Conservation (phyloP, 192 early-diverging fungal species). For the Bifiguratus adelaidae region DNA sequence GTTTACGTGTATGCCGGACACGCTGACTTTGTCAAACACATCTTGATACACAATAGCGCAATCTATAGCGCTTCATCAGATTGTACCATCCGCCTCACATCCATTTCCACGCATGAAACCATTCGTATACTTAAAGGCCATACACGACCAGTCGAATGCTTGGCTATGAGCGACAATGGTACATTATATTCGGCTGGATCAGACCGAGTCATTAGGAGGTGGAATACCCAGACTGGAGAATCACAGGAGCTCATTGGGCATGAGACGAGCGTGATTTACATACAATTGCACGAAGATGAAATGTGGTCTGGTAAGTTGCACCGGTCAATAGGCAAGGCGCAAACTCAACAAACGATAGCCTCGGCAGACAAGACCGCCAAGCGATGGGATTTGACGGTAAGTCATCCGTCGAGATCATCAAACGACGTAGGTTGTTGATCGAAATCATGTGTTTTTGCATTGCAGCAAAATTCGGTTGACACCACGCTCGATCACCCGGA, state of each 20-base stretch:
- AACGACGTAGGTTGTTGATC: conserved; percentile 6
- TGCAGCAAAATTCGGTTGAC: conserved; percentile 60
- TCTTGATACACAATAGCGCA: conserved; percentile 28
- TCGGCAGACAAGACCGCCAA: conserved; percentile 88
- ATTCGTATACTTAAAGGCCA: conserved; percentile 37
- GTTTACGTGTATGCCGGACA: conserved; percentile 65
- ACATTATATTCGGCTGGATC: conserved; percentile 50
- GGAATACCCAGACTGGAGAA: conserved; percentile 38
- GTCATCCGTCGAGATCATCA: background rate
- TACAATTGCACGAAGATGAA: conserved; percentile 48
- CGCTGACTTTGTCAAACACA: conserved; percentile 83
- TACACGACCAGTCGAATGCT: conserved; percentile 37
- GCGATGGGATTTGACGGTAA: conserved; percentile 77
- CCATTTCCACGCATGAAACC: conserved; percentile 40
- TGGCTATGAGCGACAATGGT: conserved; percentile 31
- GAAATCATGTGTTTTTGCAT: background rate
- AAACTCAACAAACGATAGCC: conserved; percentile 21
- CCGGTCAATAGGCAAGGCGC: background rate
- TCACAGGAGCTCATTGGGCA: conserved; percentile 52
- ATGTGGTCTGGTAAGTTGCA: conserved; percentile 62
- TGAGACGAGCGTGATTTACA: conserved; percentile 64
- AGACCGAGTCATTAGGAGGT: conserved; percentile 54
- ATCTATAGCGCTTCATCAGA: conserved; percentile 80
- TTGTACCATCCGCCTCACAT: conserved; percentile 67
- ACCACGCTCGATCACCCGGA: conserved; percentile 70